A percentile compares a stretch with the other conserved stretches of the same genome.
These are phyloP conservation scores for Lasiosphaeria ovina DNA, from an alignment of 495 filamentous ascomycete species.

Conservation along the genomic window DNA sequence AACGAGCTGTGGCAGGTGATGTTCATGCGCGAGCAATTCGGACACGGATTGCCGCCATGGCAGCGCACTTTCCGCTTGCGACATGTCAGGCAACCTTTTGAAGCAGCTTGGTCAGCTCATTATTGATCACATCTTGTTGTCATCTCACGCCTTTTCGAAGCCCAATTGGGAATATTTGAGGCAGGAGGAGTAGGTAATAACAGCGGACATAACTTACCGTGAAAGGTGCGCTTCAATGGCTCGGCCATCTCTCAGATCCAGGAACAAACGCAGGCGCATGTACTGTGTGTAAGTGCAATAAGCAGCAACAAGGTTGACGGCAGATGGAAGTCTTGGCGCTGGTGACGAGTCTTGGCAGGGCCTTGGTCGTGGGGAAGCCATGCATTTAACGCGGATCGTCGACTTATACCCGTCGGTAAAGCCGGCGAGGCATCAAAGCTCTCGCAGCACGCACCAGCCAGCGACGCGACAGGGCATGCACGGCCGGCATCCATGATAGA, in stretches of 20 bases:
- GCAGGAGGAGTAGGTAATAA: not conserved
- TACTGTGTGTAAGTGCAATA: not conserved
- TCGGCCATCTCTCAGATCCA: conserved; percentile 19
- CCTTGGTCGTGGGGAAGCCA: conserved; percentile 1
- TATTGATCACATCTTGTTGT: too few relatives aligned
- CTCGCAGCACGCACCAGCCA: too few relatives aligned
- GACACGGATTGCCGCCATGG: conserved; percentile 33
- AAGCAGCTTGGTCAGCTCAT: not conserved
- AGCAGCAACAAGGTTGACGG: not conserved
- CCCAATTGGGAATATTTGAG: not conserved
- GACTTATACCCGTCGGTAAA: not conserved
- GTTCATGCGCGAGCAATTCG: conserved; percentile 35
- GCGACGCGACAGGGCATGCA: too few relatives aligned
- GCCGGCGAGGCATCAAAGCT: not conserved
- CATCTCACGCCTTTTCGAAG: not conserved
- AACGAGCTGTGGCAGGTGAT: conserved; percentile 37
- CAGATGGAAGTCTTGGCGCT: not conserved
- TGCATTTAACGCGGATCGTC: not conserved
- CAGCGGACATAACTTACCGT: conserved; percentile 22
- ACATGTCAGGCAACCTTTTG: conserved; percentile 36
- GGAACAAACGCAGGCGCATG: not conserved
- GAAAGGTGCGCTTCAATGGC: conserved; percentile 33
- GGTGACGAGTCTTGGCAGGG: not conserved
- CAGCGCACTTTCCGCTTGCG: conserved; percentile 39
- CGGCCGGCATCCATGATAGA: not conserved